These are phyloP conservation scores for Xylariales sp. DNA, from an alignment of 2,329 filamentous ascomycete species.

Conservation along the genomic window DNA sequence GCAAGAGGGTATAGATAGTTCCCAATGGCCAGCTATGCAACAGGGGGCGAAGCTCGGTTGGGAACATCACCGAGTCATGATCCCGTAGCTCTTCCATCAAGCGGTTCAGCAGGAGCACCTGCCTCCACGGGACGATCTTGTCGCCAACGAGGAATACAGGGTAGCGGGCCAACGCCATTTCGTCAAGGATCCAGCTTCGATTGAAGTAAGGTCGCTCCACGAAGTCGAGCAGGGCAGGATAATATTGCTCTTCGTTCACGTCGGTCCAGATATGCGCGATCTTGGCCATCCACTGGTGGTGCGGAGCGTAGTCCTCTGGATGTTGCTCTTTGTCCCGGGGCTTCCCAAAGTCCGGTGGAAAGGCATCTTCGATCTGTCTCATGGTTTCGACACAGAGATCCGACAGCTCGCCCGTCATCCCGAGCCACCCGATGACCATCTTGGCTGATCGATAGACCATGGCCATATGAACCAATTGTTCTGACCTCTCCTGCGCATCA, in stretches of 20 bases:
- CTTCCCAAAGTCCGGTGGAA: slow-evolving; percentile 4
- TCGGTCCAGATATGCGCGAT: slow-evolving; percentile 22
- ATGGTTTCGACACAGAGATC: background rate
- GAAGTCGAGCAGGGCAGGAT: slow-evolving; percentile 23
- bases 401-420: slow-evolving; percentile 2
- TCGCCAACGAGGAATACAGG: slow-evolving; percentile 28
- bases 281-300: slow-evolving; percentile 2
- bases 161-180: slow-evolving; percentile 29
- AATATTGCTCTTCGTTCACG: slow-evolving; percentile 9
- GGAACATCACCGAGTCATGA: slow-evolving; percentile 26
- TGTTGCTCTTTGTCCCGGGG: background rate
- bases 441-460: slow-evolving; percentile 6
- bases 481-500: background rate
- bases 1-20: slow-evolving; percentile 12
- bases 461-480: slow-evolving; percentile 6
- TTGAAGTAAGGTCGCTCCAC: slow-evolving; percentile 29
- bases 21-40: slow-evolving; percentile 19
- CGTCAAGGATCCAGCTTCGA: slow-evolving; percentile 32
- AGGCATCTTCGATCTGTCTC: slow-evolving; percentile 1
- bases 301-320: slow-evolving; percentile 5
- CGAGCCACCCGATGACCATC: slow-evolving; percentile 7
- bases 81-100: slow-evolving; percentile 32
- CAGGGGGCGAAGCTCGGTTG: slow-evolving; percentile 15
- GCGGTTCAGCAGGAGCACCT: slow-evolving; percentile 29
- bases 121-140: slow-evolving; percentile 31